phyloP scores from a whole-genome alignment of 2,329 filamentous ascomycete genomes.

The Clarireedia monteithiana region DNA sequence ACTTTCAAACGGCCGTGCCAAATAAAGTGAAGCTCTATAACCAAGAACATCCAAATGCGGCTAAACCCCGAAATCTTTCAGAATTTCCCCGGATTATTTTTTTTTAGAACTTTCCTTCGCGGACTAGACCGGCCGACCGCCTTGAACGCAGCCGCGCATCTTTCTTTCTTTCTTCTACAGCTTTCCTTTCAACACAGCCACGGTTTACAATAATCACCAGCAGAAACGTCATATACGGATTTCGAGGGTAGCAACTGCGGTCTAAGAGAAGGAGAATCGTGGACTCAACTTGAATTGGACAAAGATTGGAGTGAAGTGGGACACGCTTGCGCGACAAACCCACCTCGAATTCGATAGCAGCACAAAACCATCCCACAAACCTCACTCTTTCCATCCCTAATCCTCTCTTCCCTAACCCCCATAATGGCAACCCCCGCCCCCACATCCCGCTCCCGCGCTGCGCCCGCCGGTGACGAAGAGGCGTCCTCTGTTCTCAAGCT shows the following conservation, averaged over 20 bases:
- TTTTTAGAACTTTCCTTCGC: neutral
- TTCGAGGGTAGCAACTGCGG: no score
- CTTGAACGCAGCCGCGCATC: neutral
- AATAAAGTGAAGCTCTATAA: no score
- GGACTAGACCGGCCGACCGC: neutral
- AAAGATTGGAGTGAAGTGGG: no score
- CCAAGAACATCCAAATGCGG: neutral
- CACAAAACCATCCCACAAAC: neutral
- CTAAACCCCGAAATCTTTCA: neutral
- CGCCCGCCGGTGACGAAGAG: slow-evolving; percentile 75
- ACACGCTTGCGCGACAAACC: no score
- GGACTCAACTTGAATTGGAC: no score
- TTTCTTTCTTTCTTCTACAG: neutral
- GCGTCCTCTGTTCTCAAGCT: slow-evolving; percentile 74
- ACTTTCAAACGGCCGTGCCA: no score
- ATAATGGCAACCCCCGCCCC: slow-evolving; percentile 19
- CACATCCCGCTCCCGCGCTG: slow-evolving; percentile 59
- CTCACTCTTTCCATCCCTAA: neutral
- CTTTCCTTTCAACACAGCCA: neutral
- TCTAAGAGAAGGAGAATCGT: no score
- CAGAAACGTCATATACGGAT: no score
- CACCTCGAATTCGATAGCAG: no score
- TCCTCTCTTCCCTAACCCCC: neutral
- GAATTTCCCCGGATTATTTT: neutral
- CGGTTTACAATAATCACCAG: no score